phyloP scores from a whole-genome alignment of 148 eudicot species.

The Rhododendron simsii region DNA sequence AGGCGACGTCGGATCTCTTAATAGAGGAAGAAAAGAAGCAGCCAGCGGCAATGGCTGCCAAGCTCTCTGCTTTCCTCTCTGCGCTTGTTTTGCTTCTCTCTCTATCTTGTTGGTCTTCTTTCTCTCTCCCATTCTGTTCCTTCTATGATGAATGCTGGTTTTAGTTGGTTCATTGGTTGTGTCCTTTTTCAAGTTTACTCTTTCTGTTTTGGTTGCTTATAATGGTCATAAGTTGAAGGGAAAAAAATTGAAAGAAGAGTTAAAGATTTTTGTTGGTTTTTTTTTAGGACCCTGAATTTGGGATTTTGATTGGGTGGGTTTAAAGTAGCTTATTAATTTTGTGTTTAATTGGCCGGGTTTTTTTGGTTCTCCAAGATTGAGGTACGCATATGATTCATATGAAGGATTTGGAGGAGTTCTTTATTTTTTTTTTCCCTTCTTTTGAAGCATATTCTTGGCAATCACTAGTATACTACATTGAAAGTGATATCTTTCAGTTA shows the following conservation, averaged over 20 bases:
- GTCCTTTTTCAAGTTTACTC: background rate
- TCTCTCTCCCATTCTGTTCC: background rate
- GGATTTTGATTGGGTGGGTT: background rate
- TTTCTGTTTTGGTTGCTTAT: background rate
- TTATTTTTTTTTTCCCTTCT: background rate
- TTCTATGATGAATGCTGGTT: background rate
- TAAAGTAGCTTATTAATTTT: background rate
- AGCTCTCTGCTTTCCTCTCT: conserved; percentile 9
- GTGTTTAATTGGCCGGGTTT: background rate
- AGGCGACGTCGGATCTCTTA: background rate
- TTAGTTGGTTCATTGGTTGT: too few species aligned
- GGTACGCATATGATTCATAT: background rate
- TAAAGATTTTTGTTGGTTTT: background rate
- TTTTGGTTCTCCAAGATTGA: background rate
- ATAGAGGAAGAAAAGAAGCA: background rate
- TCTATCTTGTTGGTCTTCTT: conserved; percentile 18
- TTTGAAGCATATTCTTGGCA: background rate
- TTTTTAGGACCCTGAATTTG: background rate
- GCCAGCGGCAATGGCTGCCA: conserved; percentile 12
- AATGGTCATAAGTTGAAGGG: background rate
- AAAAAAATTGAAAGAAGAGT: too few species aligned
- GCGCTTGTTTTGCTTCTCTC: conserved; percentile 17
- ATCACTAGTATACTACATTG: background rate
- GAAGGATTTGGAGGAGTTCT: background rate
- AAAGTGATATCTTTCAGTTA: conserved; percentile 3